Evolutionary conservation across 148 eudicot genomes (phyloP).

Genomic region (Rhododendron ferrugineum): DNA sequence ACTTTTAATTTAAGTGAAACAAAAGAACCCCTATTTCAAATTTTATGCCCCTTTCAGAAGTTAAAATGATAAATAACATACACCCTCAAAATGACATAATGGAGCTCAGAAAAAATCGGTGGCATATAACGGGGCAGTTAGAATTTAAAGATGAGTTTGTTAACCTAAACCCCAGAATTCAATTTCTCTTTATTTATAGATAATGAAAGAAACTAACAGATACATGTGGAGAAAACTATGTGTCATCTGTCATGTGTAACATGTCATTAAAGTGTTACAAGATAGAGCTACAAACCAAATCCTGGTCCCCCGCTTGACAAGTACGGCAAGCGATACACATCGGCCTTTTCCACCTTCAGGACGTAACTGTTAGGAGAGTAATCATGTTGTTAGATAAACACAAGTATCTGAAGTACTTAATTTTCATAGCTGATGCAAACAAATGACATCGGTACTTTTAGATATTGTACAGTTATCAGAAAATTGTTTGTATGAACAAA

Average conservation of each 20-base stretch:
- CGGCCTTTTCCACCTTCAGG: conserved; percentile 95
- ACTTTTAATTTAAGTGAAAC: not conserved
- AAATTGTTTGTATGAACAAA: not conserved
- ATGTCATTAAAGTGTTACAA: conserved; percentile 8
- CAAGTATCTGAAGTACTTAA: not conserved
- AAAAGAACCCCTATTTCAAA: not conserved
- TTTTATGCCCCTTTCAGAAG: not conserved
- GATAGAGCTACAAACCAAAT: conserved; percentile 61
- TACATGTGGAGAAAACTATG: not conserved
- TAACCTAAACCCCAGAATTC: not conserved
- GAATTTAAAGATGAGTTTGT: not conserved
- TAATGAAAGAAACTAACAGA: not conserved
- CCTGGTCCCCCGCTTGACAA: conserved; percentile 90
- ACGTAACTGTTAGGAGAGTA: conserved; percentile 55
- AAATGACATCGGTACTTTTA: not conserved
- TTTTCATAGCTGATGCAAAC: not conserved
- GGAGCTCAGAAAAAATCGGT: not conserved
- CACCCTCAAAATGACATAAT: not conserved
- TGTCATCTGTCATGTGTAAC: not conserved
- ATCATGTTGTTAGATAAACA: conserved; percentile 13
- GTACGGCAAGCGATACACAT: conserved; percentile 93
- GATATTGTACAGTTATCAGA: not conserved
- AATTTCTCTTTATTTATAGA: not conserved
- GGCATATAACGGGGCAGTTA: not conserved
- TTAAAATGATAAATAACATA: not conserved